A percentile compares a stretch with the other conserved stretches of the same genome.
These are phyloP conservation scores for Boletus coccyginus DNA, from an alignment of 768 basidiomycete genomes.

Conservation along the genomic window DNA sequence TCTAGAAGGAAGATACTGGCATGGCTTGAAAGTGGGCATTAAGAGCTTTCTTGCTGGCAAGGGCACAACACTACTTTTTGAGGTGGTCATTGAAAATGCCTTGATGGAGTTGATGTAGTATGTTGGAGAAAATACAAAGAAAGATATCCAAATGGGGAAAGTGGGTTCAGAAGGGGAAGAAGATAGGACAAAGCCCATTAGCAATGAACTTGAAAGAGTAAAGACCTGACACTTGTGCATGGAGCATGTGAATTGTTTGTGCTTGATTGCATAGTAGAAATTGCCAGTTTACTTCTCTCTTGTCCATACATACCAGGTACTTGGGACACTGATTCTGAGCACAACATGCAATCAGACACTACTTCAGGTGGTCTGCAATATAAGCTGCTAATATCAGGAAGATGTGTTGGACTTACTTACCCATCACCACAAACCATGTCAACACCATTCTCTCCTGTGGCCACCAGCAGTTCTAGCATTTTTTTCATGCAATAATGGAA, in stretches of 20 bases:
- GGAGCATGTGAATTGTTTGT: background rate
- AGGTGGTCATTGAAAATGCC: too few relatives aligned
- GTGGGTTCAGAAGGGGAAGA: too few relatives aligned
- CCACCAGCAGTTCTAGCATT: background rate
- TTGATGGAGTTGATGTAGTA: too few relatives aligned
- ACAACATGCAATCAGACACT: background rate
- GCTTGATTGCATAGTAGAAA: background rate
- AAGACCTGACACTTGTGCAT: background rate
- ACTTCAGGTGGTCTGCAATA: background rate
- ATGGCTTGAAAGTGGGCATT: too few relatives aligned
- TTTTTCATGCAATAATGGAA: slow-evolving; percentile 1
- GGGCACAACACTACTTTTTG: too few relatives aligned
- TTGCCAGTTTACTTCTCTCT: background rate
- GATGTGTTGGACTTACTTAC: rapidly evolving
- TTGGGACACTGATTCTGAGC: background rate
- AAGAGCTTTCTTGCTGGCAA: too few relatives aligned
- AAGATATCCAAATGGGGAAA: too few relatives aligned
- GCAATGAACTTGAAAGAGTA: background rate
- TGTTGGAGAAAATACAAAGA: too few relatives aligned
- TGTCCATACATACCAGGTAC: background rate
- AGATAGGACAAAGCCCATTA: too few relatives aligned
- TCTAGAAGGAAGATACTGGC: too few relatives aligned
- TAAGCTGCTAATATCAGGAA: background rate
- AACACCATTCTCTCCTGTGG: background rate
- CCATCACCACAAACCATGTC: background rate